Percentiles rank a stretch among this genome's conserved stretches.
phyloP scores from a whole-genome alignment of 805 yeast species.

The Candida jianshihensis region DNA sequence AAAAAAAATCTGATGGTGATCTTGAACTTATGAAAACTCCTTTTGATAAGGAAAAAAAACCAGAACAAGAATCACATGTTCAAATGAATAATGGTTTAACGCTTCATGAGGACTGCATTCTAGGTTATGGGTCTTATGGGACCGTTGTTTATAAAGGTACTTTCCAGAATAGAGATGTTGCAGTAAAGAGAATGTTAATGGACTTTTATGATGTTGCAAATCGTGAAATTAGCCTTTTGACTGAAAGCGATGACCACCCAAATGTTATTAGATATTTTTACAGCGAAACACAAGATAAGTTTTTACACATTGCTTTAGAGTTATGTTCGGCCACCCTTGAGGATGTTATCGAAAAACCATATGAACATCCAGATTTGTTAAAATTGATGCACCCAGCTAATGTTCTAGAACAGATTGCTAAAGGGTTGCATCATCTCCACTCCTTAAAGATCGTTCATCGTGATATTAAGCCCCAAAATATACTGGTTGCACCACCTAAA shows the following conservation, averaged over 20 bases:
- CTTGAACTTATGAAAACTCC: too few species aligned
- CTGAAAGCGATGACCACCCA: conserved; percentile 95
- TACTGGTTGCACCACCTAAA: conserved; percentile 70
- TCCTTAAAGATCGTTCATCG: conserved; percentile 82
- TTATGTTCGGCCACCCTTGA: conserved; percentile 85
- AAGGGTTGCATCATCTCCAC: conserved; percentile 83
- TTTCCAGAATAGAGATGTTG: conserved; percentile 91
- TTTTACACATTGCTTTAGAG: conserved; percentile 88
- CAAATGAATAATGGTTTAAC: conserved; percentile 36
- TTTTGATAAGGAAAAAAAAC: neutral
- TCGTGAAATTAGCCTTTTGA: conserved; percentile 79
- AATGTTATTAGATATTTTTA: conserved; percentile 91
- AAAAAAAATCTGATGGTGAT: conserved; percentile 13
- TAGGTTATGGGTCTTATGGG: conserved; percentile 96
- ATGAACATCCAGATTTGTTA: conserved; percentile 30
- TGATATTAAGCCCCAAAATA: conserved; percentile 91
- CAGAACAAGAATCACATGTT: neutral
- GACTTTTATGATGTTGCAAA: conserved; percentile 93
- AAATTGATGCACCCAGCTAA: conserved; percentile 41
- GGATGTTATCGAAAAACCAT: conserved; percentile 61
- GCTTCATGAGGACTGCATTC: conserved; percentile 56
- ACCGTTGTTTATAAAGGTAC: conserved; percentile 89
- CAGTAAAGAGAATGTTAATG: conserved; percentile 87
- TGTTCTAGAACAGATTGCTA: conserved; percentile 67
- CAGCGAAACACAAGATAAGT: conserved; percentile 83